Percentiles rank a stretch among this genome's conserved stretches.
Evolutionary conservation across 441 rosid genomes (phyloP).

Genomic region (California macrophylla): DNA sequence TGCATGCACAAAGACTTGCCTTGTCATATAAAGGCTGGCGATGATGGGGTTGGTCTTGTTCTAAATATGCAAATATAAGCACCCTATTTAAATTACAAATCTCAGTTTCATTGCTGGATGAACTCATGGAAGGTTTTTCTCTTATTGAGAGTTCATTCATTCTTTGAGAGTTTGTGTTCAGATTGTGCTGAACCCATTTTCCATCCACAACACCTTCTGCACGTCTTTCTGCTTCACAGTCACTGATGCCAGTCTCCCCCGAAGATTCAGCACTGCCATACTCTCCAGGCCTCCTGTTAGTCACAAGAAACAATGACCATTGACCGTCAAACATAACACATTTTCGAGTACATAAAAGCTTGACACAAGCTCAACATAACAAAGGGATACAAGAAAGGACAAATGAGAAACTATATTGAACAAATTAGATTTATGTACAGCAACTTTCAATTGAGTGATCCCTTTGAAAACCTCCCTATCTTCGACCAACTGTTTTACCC

Average conservation of each 20-base stretch:
- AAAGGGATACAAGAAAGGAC: no score
- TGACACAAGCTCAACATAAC: no score
- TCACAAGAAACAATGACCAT: neutral
- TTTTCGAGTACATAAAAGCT: neutral
- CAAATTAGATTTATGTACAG: neutral
- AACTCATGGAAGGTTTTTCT: slow-evolving; percentile 17
- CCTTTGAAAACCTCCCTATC: neutral
- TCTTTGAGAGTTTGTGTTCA: slow-evolving; percentile 13
- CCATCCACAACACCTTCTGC: slow-evolving; percentile 16
- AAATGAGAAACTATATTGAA: no score
- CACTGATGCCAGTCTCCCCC: slow-evolving; percentile 24
- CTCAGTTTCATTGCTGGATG: slow-evolving; percentile 20
- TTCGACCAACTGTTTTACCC: neutral
- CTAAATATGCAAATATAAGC: slow-evolving; percentile 20
- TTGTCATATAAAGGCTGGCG: slow-evolving; percentile 25
- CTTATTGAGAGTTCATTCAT: slow-evolving; percentile 19
- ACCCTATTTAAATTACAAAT: slow-evolving; percentile 10
- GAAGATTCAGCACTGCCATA: slow-evolving; percentile 25
- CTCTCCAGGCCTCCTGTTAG: slow-evolving; percentile 23
- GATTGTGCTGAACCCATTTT: slow-evolving; percentile 12
- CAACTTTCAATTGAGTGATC: neutral
- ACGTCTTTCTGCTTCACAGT: slow-evolving; percentile 20
- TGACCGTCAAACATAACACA: slow-evolving; percentile 6
- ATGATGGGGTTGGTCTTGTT: slow-evolving; percentile 24
- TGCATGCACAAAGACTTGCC: slow-evolving; percentile 14